Evolutionary conservation across 306 rosid species (phyloP).

Genomic region (Senna tora): DNA sequence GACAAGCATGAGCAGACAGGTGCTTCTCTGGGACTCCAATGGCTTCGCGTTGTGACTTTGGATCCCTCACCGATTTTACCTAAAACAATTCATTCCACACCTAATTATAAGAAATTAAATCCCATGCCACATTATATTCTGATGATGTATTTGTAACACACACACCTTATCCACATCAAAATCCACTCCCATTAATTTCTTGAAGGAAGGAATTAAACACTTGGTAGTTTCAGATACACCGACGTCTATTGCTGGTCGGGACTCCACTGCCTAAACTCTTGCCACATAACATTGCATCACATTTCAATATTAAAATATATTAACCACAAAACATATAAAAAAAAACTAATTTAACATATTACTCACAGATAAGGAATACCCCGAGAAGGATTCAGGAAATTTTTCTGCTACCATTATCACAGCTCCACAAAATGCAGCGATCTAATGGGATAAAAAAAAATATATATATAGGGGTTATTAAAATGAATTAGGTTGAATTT

Average conservation of each 20-base stretch:
- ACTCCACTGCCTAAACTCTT: slow-evolving; percentile 77
- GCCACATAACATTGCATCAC: slow-evolving; percentile 41
- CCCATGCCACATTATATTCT: neutral
- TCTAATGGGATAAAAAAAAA: slow-evolving; percentile 48
- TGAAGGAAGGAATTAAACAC: slow-evolving; percentile 81
- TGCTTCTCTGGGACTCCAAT: neutral
- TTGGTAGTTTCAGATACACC: slow-evolving; percentile 87
- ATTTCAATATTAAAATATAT: slow-evolving; percentile 15
- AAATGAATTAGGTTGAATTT: too few relatives aligned
- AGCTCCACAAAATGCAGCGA: slow-evolving; percentile 87
- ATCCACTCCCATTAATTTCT: slow-evolving; percentile 68
- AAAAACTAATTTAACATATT: neutral
- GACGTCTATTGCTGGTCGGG: slow-evolving; percentile 83
- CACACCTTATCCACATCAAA: slow-evolving; percentile 73
- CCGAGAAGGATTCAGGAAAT: slow-evolving; percentile 88
- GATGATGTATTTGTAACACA: too few relatives aligned
- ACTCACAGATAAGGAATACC: slow-evolving; percentile 77
- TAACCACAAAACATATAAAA: neutral
- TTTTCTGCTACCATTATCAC: slow-evolving; percentile 88
- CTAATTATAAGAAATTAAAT: neutral
- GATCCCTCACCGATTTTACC: neutral
- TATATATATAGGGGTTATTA: neutral
- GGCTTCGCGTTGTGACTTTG: neutral
- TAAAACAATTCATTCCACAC: neutral
- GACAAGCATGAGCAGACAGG: slow-evolving; percentile 77